phyloP scores from a whole-genome alignment of 2,329 filamentous ascomycete species.

The Fusarium nisikadoi region DNA sequence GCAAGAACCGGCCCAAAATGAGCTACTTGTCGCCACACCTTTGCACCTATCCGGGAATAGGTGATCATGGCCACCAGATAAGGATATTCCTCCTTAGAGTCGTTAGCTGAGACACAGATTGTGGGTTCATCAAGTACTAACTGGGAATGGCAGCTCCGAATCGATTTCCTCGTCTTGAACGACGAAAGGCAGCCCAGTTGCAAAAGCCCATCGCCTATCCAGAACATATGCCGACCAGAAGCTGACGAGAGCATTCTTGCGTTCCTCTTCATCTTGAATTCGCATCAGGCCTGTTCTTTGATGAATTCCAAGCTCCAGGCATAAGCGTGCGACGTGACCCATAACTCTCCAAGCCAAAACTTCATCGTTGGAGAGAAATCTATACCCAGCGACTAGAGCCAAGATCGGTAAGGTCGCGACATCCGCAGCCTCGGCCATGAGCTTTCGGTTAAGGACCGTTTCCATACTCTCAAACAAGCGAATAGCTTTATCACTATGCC shows the following conservation, averaged over 20 bases:
- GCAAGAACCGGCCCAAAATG: constrained; percentile 71
- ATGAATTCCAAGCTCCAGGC: constrained; percentile 85
- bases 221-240: constrained; percentile 91
- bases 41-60: constrained; percentile 84
- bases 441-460: constrained; percentile 72
- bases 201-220: constrained; percentile 88
- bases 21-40: constrained; percentile 85
- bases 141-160: constrained; percentile 79
- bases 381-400: constrained; percentile 69
- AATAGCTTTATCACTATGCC: constrained; percentile 78
- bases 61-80: constrained; percentile 87
- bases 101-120: constrained; percentile 23
- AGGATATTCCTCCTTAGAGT: constrained; percentile 62
- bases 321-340: constrained; percentile 82
- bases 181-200: constrained; percentile 87
- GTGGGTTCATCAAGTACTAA: constrained; percentile 54
- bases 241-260: constrained; percentile 73
- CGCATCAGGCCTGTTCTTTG: constrained; percentile 77
- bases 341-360: constrained; percentile 87
- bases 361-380: constrained; percentile 89
- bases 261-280: constrained; percentile 75
- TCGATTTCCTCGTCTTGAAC: constrained; percentile 90
- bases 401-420: constrained; percentile 62
- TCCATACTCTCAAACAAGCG: constrained; percentile 82
- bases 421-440: constrained; percentile 64